Base-by-base conservation (phyloP, 441 rosid species). In the Euphorbia celastroides region DNA sequence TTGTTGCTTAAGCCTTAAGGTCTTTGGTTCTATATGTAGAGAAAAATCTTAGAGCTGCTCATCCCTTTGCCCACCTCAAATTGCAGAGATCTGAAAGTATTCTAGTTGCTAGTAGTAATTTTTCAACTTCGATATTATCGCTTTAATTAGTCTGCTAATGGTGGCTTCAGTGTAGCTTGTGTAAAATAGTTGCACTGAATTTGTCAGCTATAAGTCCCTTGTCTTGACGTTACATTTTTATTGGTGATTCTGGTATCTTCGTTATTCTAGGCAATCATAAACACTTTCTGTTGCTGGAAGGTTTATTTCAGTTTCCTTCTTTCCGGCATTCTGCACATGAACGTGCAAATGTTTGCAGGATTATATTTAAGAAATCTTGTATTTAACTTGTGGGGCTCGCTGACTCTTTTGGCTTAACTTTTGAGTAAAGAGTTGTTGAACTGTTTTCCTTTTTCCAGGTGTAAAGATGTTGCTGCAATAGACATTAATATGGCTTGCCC, bases 401-500 rank as follows among this genome's bases (percentile, higher is more conserved):
- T n/a, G n/a, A n/a, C n/a, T 34, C 32, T 60, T 12, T 41, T 19
- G 1, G n/a, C n/a, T n/a, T n/a, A n/a, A n/a, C 54, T 48, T 55
- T 25, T 25, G 59, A 10, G 13, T 55, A 23, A 1, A 25, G 12
- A 9, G 14, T 13, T 55, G 23, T 55, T 23, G 2, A 8, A 16
- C 42, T 38, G n/a, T 66, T 34, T 70, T 65, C 70, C 44, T 60
- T 71, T 55, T 64, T 75, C 50, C 69, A 92, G 98, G 80, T 90
- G 90, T 72, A 88, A 86, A 1, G 96, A 92, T 59, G 96, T 92
- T 68, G 88, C 93, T 67, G 82, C 93, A 22, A 76, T 92, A 54
- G 98, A 92, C 79, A 75, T 92, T 73, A 92, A 92, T 70, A 92
- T 92, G 98, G 98, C 97, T 70, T 92, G 96, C 72, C 98, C 98